A percentile compares a stretch with the other conserved stretches of the same genome.
Conservation (phyloP, 768 basidiomycete genomes). For the Boletus fagicola region DNA sequence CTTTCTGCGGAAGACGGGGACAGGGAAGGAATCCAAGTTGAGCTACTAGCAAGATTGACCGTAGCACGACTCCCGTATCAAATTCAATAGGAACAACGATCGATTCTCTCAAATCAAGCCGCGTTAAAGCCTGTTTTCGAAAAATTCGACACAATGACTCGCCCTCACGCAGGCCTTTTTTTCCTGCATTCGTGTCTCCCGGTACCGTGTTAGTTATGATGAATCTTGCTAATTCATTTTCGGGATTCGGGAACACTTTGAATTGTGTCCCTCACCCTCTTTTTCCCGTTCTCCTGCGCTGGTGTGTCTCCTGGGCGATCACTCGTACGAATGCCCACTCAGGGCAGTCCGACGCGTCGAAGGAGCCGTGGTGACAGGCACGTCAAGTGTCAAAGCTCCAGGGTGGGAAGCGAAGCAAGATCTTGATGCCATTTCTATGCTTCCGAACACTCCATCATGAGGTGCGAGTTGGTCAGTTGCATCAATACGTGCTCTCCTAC, state of each 20-base stretch:
- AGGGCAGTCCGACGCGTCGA: too few relatives aligned
- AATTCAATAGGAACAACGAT: background rate
- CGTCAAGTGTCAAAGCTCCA: too few relatives aligned
- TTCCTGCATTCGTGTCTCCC: background rate
- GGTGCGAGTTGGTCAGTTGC: too few relatives aligned
- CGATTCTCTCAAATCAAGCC: background rate
- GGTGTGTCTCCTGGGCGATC: background rate
- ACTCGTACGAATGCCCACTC: too few relatives aligned
- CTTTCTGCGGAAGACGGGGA: background rate
- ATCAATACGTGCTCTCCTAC: too few relatives aligned
- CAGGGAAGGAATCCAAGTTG: background rate
- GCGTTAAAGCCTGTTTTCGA: background rate
- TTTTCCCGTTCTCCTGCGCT: background rate
- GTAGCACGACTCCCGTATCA: background rate
- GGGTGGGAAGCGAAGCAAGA: too few relatives aligned
- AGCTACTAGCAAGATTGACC: background rate
- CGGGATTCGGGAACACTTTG: too few relatives aligned
- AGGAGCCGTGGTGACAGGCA: too few relatives aligned
- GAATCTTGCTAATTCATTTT: background rate
- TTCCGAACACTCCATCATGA: too few relatives aligned
- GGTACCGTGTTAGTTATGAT: background rate
- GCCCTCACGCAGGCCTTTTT: background rate
- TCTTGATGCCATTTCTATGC: too few relatives aligned
- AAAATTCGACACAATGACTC: background rate
- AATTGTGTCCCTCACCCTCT: too few relatives aligned